A percentile compares a stretch with the other conserved stretches of the same genome.
Evolutionary conservation across 495 filamentous ascomycete species (phyloP).

Genomic region (Chaetomium tenue): DNA sequence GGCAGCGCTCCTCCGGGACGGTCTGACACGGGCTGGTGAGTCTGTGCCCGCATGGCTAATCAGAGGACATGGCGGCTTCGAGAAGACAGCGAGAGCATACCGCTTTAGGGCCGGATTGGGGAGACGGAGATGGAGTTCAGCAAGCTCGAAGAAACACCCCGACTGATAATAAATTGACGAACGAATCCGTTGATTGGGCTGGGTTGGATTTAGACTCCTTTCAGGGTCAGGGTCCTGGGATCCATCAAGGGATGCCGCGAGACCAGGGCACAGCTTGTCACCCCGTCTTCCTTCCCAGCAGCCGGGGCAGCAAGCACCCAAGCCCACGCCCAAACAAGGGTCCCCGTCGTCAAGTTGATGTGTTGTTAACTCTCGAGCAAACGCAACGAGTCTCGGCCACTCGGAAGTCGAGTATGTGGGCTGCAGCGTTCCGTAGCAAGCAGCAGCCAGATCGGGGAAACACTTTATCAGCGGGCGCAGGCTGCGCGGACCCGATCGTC

Average conservation of each 20-base stretch:
- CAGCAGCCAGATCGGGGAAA: background rate
- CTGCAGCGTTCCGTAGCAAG: constrained; percentile 4
- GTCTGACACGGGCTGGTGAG: constrained; percentile 31
- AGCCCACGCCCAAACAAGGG: constrained; percentile 4
- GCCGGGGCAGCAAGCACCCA: background rate
- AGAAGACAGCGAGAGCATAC: constrained; percentile 21
- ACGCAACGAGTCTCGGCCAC: constrained; percentile 4
- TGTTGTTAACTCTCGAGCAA: background rate
- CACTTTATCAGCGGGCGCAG: background rate
- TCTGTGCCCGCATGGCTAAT: constrained; percentile 33
- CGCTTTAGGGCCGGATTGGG: constrained; percentile 15
- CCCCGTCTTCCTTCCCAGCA: background rate
- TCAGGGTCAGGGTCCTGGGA: constrained; percentile 23
- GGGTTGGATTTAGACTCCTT: constrained; percentile 1
- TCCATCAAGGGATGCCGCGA: constrained; percentile 9
- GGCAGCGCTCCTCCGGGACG: constrained; percentile 19
- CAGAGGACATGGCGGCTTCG: constrained; percentile 12
- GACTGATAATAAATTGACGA: constrained; percentile 10
- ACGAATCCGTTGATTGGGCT: constrained; percentile 1
- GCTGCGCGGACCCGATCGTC: background rate
- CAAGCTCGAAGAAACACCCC: background rate
- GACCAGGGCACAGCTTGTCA: constrained; percentile 3
- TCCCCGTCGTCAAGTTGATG: constrained; percentile 4
- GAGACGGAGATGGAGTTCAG: constrained; percentile 5
- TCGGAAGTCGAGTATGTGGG: background rate